Conservation (phyloP, 768 basidiomycete species). For the Mycena latifolia region DNA sequence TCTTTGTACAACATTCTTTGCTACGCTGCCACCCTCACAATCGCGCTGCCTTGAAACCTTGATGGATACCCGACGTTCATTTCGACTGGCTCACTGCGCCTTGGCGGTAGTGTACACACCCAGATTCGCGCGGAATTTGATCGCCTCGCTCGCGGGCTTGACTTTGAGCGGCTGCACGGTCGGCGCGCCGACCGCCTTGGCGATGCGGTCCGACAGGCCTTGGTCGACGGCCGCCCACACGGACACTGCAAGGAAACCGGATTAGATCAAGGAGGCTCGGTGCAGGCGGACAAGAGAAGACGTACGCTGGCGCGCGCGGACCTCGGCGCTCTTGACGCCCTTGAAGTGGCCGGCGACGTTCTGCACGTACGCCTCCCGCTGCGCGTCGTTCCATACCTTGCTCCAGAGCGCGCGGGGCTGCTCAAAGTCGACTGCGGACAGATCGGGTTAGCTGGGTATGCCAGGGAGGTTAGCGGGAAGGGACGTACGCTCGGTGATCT, state of each 20-base stretch:
- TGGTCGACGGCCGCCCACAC: conserved; percentile 88
- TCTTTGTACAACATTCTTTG: too few relatives aligned
- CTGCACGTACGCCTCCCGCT: conserved; percentile 70
- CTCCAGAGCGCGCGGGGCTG: conserved; percentile 80
- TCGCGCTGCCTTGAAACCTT: too few relatives aligned
- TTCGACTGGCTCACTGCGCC: too few relatives aligned
- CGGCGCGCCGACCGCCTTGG: conserved; percentile 75
- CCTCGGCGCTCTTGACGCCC: conserved; percentile 67
- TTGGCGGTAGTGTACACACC: conserved; percentile 46
- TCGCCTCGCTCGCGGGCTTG: conserved; percentile 69
- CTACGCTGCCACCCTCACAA: too few relatives aligned
- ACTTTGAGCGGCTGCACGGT: conserved; percentile 70
- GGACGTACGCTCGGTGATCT: conserved; percentile 83
- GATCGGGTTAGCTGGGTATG: background rate
- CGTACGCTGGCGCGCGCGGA: conserved; percentile 78
- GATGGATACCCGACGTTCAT: too few relatives aligned
- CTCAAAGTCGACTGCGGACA: conserved; percentile 79
- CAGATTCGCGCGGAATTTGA: conserved; percentile 62
- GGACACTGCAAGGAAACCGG: conserved; percentile 59
- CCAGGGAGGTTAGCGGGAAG: conserved; percentile 5
- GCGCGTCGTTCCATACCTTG: conserved; percentile 74
- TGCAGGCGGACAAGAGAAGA: conserved; percentile 28
- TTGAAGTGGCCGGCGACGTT: conserved; percentile 78
- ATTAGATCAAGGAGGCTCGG: background rate
- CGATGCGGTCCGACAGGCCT: conserved; percentile 79